A percentile compares a stretch with the other conserved stretches of the same genome.
These are phyloP conservation scores for Fomitiporia mediterranea DNA, from an alignment of 1,284 basidiomycete species.

Conservation along the genomic window DNA sequence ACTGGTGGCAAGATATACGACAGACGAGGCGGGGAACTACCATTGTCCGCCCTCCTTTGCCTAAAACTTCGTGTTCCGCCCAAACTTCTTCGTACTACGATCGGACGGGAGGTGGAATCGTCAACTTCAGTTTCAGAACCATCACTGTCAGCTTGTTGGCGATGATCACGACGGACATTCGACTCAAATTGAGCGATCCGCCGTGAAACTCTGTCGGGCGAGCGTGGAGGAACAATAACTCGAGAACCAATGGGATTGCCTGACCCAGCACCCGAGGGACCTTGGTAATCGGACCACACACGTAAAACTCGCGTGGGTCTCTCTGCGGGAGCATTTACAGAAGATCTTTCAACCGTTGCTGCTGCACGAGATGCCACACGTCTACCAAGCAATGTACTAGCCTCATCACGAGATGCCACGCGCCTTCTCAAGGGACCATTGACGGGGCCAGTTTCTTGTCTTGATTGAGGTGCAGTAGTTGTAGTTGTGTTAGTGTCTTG, in stretches of 20 bases:
- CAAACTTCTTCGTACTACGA: background rate
- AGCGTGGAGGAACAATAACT: background rate
- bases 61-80: background rate
- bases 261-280: background rate
- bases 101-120: background rate
- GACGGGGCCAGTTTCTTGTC: background rate
- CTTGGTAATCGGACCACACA: background rate
- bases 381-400: conserved; percentile 37
- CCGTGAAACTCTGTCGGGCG: background rate
- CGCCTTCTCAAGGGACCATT: conserved; percentile 30
- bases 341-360: conserved; percentile 24
- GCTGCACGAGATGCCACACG: conserved; percentile 47
- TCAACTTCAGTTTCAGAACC: conserved; percentile 14
- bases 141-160: background rate
- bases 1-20: background rate
- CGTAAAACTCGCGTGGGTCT: too few relatives aligned
- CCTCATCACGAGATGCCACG: conserved; percentile 21
- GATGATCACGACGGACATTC: background rate
- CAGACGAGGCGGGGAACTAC: background rate
- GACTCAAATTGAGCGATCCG: background rate
- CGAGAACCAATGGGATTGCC: background rate
- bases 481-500: conserved; percentile 1
- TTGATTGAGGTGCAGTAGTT: background rate
- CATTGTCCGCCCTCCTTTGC: background rate
- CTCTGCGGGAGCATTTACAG: too few relatives aligned